Percentiles rank a stretch among this genome's conserved stretches.
Conservation (phyloP, 192 early-diverging fungal genomes). For the Obelidium mucronatum region DNA sequence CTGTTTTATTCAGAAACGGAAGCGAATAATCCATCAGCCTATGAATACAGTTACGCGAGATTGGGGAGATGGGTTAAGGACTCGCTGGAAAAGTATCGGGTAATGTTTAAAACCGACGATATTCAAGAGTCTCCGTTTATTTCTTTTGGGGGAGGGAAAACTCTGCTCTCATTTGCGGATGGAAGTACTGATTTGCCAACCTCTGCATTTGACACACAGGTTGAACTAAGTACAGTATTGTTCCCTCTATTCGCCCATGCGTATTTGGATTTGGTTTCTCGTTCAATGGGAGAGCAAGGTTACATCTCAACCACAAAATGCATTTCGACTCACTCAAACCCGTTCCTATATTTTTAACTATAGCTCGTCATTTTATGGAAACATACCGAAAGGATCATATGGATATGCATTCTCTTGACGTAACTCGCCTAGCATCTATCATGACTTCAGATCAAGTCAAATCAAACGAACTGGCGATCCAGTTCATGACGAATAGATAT, state of each 20-base stretch:
- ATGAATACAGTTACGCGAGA: constrained; percentile 78
- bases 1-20: constrained; percentile 74
- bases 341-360: neutral
- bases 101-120: constrained; percentile 40
- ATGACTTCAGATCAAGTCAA: constrained; percentile 76
- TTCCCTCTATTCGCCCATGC: constrained; percentile 93
- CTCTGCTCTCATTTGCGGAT: neutral
- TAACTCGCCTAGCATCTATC: constrained; percentile 72
- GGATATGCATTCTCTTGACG: constrained; percentile 77
- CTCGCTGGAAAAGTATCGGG: constrained; percentile 94
- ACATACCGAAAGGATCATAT: constrained; percentile 77
- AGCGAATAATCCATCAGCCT: constrained; percentile 82
- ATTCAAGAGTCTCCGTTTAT: too few species aligned
- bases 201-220: constrained; percentile 48
- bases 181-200: neutral
- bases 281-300: constrained; percentile 61
- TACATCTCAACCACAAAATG: neutral
- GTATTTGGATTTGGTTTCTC: constrained; percentile 84
- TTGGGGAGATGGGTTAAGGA: constrained; percentile 90
- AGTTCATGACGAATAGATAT: constrained; percentile 86
- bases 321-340: neutral
- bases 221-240: constrained; percentile 82
- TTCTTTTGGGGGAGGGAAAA: neutral
- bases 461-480: constrained; percentile 82
- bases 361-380: constrained; percentile 80